Conservation (phyloP, 495 filamentous ascomycete species). For the Ramalina intermedia region DNA sequence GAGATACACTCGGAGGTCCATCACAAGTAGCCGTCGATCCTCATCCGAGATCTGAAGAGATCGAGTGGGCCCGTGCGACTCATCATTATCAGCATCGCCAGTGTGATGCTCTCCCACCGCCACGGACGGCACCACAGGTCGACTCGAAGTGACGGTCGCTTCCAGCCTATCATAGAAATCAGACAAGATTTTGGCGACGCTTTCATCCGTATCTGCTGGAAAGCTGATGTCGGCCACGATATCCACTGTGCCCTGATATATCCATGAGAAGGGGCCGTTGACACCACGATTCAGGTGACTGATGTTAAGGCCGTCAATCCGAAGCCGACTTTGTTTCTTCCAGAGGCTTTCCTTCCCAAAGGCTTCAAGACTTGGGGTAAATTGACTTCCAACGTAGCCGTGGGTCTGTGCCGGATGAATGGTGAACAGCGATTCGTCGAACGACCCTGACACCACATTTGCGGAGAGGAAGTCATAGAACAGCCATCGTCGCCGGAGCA, state of each 20-base stretch:
- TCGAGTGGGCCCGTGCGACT: background rate
- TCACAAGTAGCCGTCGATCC: conserved; percentile 62
- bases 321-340: conserved; percentile 85
- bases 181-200: conserved; percentile 78
- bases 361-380: conserved; percentile 36
- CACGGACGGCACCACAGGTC: conserved; percentile 20
- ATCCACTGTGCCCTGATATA: conserved; percentile 88
- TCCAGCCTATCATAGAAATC: conserved; percentile 92
- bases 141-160: conserved; percentile 69
- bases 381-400: conserved; percentile 41
- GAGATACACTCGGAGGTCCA: conserved; percentile 80
- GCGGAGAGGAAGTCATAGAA: conserved; percentile 96
- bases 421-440: conserved; percentile 89
- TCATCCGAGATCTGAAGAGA: conserved; percentile 14
- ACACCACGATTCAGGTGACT: conserved; percentile 92
- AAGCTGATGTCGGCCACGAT: conserved; percentile 93
- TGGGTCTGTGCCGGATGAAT: conserved; percentile 91
- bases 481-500: conserved; percentile 85
- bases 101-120: conserved; percentile 9
- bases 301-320: conserved; percentile 87
- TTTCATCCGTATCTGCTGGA: conserved; percentile 70
- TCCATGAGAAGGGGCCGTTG: conserved; percentile 93
- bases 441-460: conserved; percentile 89
- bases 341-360: conserved; percentile 43
- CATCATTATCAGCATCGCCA: conserved; percentile 17